Conservation (phyloP, 495 filamentous ascomycete species). For the Melanomma pulvis-pyrius region DNA sequence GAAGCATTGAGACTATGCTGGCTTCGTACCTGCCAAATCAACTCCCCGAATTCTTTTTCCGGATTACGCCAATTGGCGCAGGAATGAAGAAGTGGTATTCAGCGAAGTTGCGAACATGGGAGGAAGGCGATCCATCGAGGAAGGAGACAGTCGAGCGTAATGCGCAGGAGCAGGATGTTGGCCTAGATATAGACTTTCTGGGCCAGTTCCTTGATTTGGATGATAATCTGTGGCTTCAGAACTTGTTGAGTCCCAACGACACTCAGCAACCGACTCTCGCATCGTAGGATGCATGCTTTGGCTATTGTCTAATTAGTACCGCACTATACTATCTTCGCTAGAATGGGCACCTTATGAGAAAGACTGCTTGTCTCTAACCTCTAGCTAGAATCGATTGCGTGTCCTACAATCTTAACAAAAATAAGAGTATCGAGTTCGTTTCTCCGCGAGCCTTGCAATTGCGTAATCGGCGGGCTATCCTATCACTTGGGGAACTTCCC, state of each 20-base stretch:
- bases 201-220: conserved; percentile 19
- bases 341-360: no score
- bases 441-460: no score
- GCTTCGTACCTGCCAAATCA: not conserved
- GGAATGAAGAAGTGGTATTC: conserved; percentile 12
- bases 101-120: not conserved
- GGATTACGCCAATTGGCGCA: not conserved
- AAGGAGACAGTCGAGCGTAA: not conserved
- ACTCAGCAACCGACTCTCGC: no score
- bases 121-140: not conserved
- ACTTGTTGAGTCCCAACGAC: not conserved
- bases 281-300: no score
- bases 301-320: no score
- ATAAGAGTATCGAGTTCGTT: no score
- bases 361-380: no score
- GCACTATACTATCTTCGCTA: no score
- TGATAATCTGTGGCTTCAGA: conserved; percentile 23
- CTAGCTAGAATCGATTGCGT: no score
- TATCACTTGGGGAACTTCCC: no score
- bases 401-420: no score
- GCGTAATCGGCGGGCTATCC: no score
- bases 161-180: not conserved
- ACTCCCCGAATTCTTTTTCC: conserved; percentile 11
- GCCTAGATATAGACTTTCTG: conserved; percentile 8
- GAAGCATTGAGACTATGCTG: not conserved